phyloP scores from a whole-genome alignment of 805 yeast species.

The Saturnispora halmiae region DNA sequence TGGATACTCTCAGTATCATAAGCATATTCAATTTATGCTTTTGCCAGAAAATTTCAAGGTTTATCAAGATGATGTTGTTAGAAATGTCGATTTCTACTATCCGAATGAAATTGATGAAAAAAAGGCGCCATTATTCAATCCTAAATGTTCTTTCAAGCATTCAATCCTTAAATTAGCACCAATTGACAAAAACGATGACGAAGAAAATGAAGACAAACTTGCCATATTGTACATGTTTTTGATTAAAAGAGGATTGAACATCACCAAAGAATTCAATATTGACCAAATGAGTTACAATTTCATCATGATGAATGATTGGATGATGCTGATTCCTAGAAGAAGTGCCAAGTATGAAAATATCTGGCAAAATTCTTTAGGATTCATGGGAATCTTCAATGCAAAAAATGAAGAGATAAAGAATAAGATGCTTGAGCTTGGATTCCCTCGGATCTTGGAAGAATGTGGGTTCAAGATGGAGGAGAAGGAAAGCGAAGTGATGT shows the following conservation, averaged over 20 bases:
- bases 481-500: conserved; percentile 40
- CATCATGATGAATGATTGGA: conserved; percentile 72
- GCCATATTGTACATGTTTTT: conserved; percentile 65
- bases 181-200: conserved; percentile 28
- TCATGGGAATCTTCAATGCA: conserved; percentile 68
- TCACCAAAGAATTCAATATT: conserved; percentile 43
- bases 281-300: conserved; percentile 67
- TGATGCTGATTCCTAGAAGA: conserved; percentile 79
- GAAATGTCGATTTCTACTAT: conserved; percentile 39
- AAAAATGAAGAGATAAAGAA: conserved; percentile 51
- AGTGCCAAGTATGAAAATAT: conserved; percentile 42
- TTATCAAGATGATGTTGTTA: conserved; percentile 45
- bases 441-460: conserved; percentile 44
- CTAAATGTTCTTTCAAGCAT: conserved; percentile 71
- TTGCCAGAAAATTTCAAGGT: conserved; percentile 53
- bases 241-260: conserved; percentile 61
- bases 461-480: conserved; percentile 53
- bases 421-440: conserved; percentile 38
- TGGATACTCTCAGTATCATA: conserved; percentile 94
- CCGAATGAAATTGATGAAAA: conserved; percentile 36
- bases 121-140: conserved; percentile 52
- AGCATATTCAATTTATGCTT: conserved; percentile 79
- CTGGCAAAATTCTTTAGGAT: conserved; percentile 76
- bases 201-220: conserved; percentile 46
- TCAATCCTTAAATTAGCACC: conserved; percentile 57